Evolutionary conservation across 495 filamentous ascomycete genomes (phyloP).

Genomic region (Podospora comata): DNA sequence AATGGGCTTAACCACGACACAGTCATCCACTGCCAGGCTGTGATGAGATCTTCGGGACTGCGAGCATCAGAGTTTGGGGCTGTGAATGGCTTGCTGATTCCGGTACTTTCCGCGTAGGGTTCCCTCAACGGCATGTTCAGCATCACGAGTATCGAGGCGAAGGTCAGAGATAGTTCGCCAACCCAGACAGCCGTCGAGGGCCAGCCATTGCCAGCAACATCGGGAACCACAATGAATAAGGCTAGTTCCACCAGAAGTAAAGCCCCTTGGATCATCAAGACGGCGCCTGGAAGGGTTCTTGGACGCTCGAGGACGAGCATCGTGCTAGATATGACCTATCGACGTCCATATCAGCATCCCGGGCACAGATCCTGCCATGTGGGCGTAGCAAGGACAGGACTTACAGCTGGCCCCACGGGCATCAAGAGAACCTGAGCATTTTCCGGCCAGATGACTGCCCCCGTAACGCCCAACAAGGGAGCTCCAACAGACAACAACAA

Average conservation of each 20-base stretch:
- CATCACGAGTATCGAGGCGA: slow-evolving; percentile 49
- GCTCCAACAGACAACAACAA: slow-evolving; percentile 17
- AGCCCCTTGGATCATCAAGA: slow-evolving; percentile 25
- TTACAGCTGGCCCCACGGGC: slow-evolving; percentile 29
- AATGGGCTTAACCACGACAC: slow-evolving; percentile 80
- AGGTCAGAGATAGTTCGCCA: slow-evolving; percentile 16
- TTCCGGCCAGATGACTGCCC: slow-evolving; percentile 17
- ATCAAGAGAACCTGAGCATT: slow-evolving; percentile 17
- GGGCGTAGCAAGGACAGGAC: background rate
- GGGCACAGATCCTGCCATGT: too few species aligned
- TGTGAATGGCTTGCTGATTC: slow-evolving; percentile 59
- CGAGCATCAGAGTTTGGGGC: slow-evolving; percentile 58
- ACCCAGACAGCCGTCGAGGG: slow-evolving; percentile 10
- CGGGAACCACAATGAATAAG: slow-evolving; percentile 19
- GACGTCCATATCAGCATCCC: background rate
- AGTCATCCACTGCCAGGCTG: slow-evolving; percentile 75
- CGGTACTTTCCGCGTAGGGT: slow-evolving; percentile 51
- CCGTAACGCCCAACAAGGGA: slow-evolving; percentile 13
- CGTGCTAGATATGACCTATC: slow-evolving; percentile 24
- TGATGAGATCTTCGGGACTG: slow-evolving; percentile 79
- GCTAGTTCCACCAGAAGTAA: slow-evolving; percentile 21
- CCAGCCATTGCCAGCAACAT: slow-evolving; percentile 9
- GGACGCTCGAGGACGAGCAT: slow-evolving; percentile 30
- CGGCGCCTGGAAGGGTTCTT: slow-evolving; percentile 23
- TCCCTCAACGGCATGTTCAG: slow-evolving; percentile 71